phyloP scores from a whole-genome alignment of 176 grass and related monocot genomes.

The Oryza coarctata region DNA sequence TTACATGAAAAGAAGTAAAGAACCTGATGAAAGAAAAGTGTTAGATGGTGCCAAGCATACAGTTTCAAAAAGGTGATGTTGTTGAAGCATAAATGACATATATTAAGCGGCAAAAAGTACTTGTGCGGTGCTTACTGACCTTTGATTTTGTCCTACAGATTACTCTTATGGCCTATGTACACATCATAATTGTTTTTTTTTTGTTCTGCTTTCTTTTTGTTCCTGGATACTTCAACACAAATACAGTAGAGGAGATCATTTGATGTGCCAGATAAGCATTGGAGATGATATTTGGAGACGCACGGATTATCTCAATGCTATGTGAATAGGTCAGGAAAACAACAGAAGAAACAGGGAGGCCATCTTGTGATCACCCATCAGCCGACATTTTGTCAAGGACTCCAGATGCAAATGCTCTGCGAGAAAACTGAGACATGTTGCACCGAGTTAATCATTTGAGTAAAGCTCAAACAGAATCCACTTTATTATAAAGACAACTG shows the following conservation, averaged over 20 bases:
- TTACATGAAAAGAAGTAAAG: not conserved
- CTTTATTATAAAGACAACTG: not conserved
- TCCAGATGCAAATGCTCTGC: not conserved
- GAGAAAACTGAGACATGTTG: conserved; percentile 18
- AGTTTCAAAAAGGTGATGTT: not conserved
- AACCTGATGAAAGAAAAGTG: not conserved
- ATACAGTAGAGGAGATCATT: not conserved
- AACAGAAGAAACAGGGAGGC: not conserved
- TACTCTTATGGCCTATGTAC: not conserved
- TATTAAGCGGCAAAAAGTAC: not conserved
- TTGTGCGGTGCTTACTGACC: not conserved
- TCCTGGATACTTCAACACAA: not conserved
- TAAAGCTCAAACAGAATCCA: not conserved
- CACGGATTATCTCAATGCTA: not conserved
- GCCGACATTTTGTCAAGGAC: not conserved
- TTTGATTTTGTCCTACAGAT: not conserved
- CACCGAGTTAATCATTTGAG: not conserved
- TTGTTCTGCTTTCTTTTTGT: not conserved
- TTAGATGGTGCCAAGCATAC: not conserved
- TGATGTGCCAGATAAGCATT: not conserved
- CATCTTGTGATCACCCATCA: not conserved
- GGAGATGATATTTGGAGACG: not conserved
- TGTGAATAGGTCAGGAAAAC: not conserved
- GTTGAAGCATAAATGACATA: not conserved
- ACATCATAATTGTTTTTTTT: not conserved